A percentile compares a stretch with the other conserved stretches of the same genome.
Evolutionary conservation across 140 eudicot species (phyloP).

Genomic region (Ambrosia hybrid): DNA sequence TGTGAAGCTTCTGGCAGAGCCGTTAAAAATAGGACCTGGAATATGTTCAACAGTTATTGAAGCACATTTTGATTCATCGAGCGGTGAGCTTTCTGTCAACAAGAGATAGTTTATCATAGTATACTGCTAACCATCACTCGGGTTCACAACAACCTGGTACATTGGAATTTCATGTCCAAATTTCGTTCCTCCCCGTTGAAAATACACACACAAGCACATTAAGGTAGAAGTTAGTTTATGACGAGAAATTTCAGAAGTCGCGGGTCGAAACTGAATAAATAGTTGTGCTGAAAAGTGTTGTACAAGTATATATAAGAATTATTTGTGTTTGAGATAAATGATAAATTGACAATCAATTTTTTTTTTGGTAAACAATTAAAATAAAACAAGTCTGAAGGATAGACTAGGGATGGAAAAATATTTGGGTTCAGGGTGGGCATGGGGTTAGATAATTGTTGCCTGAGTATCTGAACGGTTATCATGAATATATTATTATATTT

Average conservation of each 20-base stretch:
- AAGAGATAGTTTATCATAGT: background rate
- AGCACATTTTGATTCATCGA: conserved; percentile 64
- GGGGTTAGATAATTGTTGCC: too few species aligned
- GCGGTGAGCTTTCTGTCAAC: conserved; percentile 50
- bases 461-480: too few species aligned
- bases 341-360: too few species aligned
- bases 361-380: too few species aligned
- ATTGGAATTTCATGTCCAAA: background rate
- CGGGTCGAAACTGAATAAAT: too few species aligned
- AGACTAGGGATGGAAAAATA: too few species aligned
- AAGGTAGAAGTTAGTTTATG: background rate
- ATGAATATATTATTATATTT: too few species aligned
- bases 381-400: too few species aligned
- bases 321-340: too few species aligned
- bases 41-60: conserved; percentile 41
- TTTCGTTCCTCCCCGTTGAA: background rate
- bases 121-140: background rate
- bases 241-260: background rate
- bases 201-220: background rate
- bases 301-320: too few species aligned
- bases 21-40: conserved; percentile 37
- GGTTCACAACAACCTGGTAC: conserved; percentile 7
- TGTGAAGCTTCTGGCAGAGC: conserved; percentile 63
- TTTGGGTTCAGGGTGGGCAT: too few species aligned
- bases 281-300: too few species aligned